phyloP scores from a whole-genome alignment of 768 basidiomycete species.

The Serendipita sp. region DNA sequence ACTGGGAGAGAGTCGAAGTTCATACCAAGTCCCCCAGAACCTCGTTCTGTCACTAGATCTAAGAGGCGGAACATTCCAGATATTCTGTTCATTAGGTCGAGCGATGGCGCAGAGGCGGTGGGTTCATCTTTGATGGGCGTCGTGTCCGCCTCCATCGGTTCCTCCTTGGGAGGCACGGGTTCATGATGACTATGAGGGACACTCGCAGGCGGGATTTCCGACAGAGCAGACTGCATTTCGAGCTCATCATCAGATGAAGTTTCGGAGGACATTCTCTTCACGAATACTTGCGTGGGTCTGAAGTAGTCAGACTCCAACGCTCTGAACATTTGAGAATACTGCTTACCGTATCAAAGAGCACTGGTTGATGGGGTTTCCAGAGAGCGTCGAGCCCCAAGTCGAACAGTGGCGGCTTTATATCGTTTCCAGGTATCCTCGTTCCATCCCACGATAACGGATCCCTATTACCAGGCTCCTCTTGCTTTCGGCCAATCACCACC shows the following conservation, averaged over 20 bases:
- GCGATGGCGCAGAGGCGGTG: background rate
- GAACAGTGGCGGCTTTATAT: no score
- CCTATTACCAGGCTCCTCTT: no score
- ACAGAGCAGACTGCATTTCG: background rate
- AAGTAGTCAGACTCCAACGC: no score
- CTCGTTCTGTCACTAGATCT: slow-evolving; percentile 37
- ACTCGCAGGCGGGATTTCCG: background rate
- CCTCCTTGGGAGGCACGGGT: background rate
- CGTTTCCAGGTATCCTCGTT: no score
- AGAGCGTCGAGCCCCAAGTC: no score
- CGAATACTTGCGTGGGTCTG: no score
- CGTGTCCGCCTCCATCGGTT: background rate
- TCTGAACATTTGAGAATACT: no score
- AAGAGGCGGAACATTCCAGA: slow-evolving; percentile 36
- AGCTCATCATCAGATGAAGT: background rate
- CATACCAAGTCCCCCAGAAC: slow-evolving; percentile 37
- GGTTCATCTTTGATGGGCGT: background rate
- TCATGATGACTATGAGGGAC: background rate
- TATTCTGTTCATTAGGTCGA: slow-evolving; percentile 16
- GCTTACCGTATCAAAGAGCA: no score
- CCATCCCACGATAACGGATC: no score
- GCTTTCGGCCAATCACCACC: no score
- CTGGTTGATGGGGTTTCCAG: no score
- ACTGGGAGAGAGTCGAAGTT: background rate
- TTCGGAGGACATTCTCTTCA: background rate